phyloP scores from a whole-genome alignment of 1,284 basidiomycete genomes.

The Stygiomarasmius scandens region DNA sequence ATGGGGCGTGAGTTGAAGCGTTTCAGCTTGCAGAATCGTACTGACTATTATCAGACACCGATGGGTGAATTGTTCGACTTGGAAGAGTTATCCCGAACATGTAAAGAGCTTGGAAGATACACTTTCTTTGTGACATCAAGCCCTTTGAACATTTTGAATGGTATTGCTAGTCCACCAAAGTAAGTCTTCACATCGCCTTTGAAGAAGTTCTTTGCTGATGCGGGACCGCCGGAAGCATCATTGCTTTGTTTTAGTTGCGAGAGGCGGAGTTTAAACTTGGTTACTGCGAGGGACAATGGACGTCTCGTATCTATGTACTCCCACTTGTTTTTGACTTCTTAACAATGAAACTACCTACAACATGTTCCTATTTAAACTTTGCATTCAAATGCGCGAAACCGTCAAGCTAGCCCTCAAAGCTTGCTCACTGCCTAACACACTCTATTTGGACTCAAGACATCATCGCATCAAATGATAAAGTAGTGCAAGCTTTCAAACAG shows the following conservation, averaged over 20 bases:
- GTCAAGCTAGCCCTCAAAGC: no score
- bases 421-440: no score
- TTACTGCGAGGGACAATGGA: no score
- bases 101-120: conserved; percentile 2
- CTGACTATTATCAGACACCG: neutral
- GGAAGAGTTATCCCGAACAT: neutral
- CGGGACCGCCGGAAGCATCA: neutral
- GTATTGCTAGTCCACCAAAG: conserved; percentile 5
- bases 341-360: no score
- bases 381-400: no score
- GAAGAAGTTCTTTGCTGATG: neutral
- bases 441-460: no score
- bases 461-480: no score
- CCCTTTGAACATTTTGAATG: conserved; percentile 3
- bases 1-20: conserved; percentile 2
- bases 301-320: no score
- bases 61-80: conserved; percentile 3
- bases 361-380: no score
- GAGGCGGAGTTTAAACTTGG: neutral
- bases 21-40: neutral
- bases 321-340: no score
- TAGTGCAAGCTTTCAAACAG: no score
- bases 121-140: conserved; percentile 2
- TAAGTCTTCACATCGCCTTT: neutral
- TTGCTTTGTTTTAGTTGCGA: neutral